phyloP scores from a whole-genome alignment of 352 stramenopile genomes.

The Pythium scleroteichum region DNA sequence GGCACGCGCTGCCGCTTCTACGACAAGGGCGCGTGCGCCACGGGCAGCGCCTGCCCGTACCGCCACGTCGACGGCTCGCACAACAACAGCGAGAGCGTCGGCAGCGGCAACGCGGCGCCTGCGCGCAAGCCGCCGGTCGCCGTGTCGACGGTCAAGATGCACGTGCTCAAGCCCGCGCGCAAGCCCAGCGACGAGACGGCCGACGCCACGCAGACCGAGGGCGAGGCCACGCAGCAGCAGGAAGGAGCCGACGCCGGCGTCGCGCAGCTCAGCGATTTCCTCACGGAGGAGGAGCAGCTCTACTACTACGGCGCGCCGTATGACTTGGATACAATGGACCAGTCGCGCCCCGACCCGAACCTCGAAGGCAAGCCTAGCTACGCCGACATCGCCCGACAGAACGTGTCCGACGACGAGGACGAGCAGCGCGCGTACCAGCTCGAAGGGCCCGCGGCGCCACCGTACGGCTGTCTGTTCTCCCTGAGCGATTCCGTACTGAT shows the following conservation, averaged over 20 bases:
- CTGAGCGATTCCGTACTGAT: constrained; percentile 3
- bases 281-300: constrained; percentile 81
- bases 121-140: constrained; percentile 16
- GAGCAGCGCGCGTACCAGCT: constrained; percentile 36
- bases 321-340: constrained; percentile 43
- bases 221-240: constrained; percentile 22
- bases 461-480: constrained; percentile 39
- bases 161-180: constrained; percentile 31
- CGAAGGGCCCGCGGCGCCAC: constrained; percentile 42
- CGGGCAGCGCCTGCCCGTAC: constrained; percentile 67
- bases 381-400: constrained; percentile 52
- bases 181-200: constrained; percentile 28
- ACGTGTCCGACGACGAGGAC: constrained; percentile 31
- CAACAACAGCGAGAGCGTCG: constrained; percentile 13
- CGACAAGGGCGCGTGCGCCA: constrained; percentile 59
- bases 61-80: constrained; percentile 43
- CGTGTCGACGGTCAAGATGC: constrained; percentile 33
- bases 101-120: constrained; percentile 3
- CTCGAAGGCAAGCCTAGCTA: constrained; percentile 49
- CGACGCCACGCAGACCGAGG: constrained; percentile 19
- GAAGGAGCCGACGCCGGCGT: constrained; percentile 27
- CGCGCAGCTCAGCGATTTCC: constrained; percentile 68
- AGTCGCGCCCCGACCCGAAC: constrained; percentile 17
- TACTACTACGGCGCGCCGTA: constrained; percentile 81
- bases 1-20: constrained; percentile 74